phyloP scores from a whole-genome alignment of 805 yeast species.

The Yarrowia sp. region DNA sequence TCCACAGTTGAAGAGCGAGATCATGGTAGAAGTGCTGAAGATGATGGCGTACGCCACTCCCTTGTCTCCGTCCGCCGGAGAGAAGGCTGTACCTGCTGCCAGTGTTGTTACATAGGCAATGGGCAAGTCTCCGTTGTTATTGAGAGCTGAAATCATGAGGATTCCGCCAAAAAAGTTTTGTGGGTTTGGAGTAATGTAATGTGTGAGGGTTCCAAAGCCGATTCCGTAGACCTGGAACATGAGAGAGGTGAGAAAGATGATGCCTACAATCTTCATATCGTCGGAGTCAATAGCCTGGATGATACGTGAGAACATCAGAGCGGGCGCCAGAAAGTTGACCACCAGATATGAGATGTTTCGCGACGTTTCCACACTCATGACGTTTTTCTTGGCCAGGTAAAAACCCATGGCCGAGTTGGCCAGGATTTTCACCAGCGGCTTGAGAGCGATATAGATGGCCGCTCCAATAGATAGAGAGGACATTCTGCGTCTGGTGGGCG shows the following conservation, averaged over 20 bases:
- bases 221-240: conserved; percentile 48
- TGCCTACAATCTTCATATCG: conserved; percentile 69
- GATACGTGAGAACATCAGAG: conserved; percentile 69
- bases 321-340: conserved; percentile 67
- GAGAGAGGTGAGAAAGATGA: conserved; percentile 50
- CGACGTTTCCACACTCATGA: conserved; percentile 63
- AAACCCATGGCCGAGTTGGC: conserved; percentile 67
- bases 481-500: not conserved
- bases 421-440: conserved; percentile 83
- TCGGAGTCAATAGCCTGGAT: conserved; percentile 61
- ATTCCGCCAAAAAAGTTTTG: conserved; percentile 74
- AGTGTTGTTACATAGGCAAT: conserved; percentile 70
- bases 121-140: conserved; percentile 79
- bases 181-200: conserved; percentile 57
- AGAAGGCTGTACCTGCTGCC: conserved; percentile 57
- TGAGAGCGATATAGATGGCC: conserved; percentile 72
- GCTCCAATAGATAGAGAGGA: conserved; percentile 44
- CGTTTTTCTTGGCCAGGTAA: conserved; percentile 54
- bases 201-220: conserved; percentile 41
- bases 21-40: conserved; percentile 42
- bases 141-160: conserved; percentile 66
- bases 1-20: conserved; percentile 72
- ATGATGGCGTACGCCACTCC: conserved; percentile 86
- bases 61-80: conserved; percentile 55
- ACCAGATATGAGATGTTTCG: conserved; percentile 67